These are phyloP conservation scores for Plasmopara muralis DNA, from an alignment of 352 stramenopile species.

Conservation along the genomic window DNA sequence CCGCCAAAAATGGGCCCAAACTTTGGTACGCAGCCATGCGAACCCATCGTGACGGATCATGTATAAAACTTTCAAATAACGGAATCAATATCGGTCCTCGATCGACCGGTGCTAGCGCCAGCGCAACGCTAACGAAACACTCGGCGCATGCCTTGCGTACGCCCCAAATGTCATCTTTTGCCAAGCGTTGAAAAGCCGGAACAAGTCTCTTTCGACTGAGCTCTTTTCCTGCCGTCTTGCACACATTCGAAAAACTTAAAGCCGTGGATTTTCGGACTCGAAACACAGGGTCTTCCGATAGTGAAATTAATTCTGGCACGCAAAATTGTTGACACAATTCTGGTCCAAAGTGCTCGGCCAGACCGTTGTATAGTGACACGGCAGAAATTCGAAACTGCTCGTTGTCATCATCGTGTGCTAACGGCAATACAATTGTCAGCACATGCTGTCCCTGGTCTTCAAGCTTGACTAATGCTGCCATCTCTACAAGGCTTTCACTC, in stretches of 20 bases:
- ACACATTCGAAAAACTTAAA: slow-evolving; percentile 87
- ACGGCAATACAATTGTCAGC: slow-evolving; percentile 88
- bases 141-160: slow-evolving; percentile 91
- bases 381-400: slow-evolving; percentile 92
- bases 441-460: slow-evolving; percentile 89
- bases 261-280: slow-evolving; percentile 89
- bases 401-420: slow-evolving; percentile 88
- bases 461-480: slow-evolving; percentile 73
- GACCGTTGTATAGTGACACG: slow-evolving; percentile 87
- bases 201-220: slow-evolving; percentile 83
- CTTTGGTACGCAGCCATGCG: slow-evolving; percentile 92
- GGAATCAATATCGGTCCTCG: slow-evolving; percentile 81
- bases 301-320: slow-evolving; percentile 87
- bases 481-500: slow-evolving; percentile 81
- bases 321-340: slow-evolving; percentile 92
- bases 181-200: slow-evolving; percentile 86
- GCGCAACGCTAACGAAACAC: slow-evolving; percentile 82
- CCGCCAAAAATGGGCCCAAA: slow-evolving; percentile 60
- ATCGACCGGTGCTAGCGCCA: slow-evolving; percentile 66
- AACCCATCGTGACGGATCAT: slow-evolving; percentile 90
- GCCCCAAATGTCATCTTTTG: slow-evolving; percentile 92
- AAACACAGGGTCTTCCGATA: slow-evolving; percentile 90
- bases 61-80: slow-evolving; percentile 84
- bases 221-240: slow-evolving; percentile 68
- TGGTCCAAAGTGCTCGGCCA: slow-evolving; percentile 79